Conservation (phyloP, 345 rosid genomes). For the Citrus glauca region DNA sequence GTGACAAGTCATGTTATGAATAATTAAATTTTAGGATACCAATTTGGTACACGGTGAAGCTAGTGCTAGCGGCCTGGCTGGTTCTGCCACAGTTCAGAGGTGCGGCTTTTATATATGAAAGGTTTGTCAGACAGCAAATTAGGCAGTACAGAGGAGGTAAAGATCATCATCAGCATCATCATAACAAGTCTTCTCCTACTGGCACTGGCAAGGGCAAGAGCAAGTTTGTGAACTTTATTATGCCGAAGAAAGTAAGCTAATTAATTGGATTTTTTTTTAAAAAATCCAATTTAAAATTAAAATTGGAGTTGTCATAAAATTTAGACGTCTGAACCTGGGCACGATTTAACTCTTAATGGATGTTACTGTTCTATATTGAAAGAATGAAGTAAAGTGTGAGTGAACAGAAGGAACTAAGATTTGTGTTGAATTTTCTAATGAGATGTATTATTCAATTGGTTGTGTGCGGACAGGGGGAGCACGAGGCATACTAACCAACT, state of each 20-base stretch:
- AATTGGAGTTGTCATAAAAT: no score
- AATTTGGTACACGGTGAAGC: slow-evolving; percentile 69
- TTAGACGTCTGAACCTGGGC: no score
- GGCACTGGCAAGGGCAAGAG: slow-evolving; percentile 18
- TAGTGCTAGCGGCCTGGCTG: slow-evolving; percentile 65
- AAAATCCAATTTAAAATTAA: no score
- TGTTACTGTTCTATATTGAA: no score
- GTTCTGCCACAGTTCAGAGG: slow-evolving; percentile 72
- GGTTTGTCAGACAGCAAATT: slow-evolving; percentile 50
- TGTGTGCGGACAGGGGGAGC: slow-evolving; percentile 28
- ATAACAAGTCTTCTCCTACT: slow-evolving; percentile 1
- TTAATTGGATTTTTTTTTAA: no score
- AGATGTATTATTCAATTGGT: not conserved
- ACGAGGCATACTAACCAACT: slow-evolving; percentile 18
- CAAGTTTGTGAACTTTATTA: slow-evolving; percentile 21
- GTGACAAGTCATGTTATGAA: not conserved
- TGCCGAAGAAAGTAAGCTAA: slow-evolving; percentile 25
- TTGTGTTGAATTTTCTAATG: not conserved
- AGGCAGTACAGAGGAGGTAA: slow-evolving; percentile 28
- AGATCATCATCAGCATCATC: not conserved
- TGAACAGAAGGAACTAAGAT: not conserved
- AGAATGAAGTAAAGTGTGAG: not conserved
- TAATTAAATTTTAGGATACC: slow-evolving; percentile 52
- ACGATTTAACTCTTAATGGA: no score
- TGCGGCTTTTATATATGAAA: slow-evolving; percentile 70